Evolutionary conservation across 2,329 filamentous ascomycete species (phyloP).

Genomic region (Thelonectria discophora): DNA sequence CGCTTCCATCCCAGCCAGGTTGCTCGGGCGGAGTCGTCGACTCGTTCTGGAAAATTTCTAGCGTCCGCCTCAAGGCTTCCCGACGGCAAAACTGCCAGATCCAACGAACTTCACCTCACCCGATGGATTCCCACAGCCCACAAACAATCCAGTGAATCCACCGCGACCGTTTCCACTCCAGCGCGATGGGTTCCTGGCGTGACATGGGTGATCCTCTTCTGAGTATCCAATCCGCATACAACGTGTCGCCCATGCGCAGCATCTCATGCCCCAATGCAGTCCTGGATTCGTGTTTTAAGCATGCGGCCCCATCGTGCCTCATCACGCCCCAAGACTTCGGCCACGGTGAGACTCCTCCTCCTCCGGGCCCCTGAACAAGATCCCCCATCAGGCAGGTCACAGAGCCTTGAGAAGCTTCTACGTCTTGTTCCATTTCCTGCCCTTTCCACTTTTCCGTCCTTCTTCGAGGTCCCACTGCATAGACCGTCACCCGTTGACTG

Average conservation of each 20-base stretch:
- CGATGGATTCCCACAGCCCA: constrained; percentile 22
- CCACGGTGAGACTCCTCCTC: constrained; percentile 6
- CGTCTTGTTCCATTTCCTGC: constrained; percentile 5
- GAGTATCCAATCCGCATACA: constrained; percentile 12
- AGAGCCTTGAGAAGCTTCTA: constrained; percentile 9
- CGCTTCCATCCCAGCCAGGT: constrained; percentile 13
- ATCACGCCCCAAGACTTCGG: background rate
- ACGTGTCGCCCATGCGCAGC: constrained; percentile 8
- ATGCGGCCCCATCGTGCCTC: constrained; percentile 3
- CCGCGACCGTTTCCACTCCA: background rate
- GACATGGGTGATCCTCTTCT: background rate
- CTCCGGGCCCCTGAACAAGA: constrained; percentile 8
- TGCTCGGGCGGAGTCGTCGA: background rate
- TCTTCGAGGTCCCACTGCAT: background rate
- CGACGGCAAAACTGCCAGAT: constrained; percentile 27
- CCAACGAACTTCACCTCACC: constrained; percentile 37
- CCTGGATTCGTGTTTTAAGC: constrained; percentile 7
- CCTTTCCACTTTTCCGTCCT: constrained; percentile 5
- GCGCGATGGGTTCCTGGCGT: background rate
- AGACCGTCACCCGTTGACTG: background rate
- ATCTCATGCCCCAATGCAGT: background rate
- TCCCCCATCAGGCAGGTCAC: constrained; percentile 21
- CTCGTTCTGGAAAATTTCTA: constrained; percentile 43
- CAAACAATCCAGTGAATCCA: no score
- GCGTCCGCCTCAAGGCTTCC: constrained; percentile 29